These are phyloP conservation scores for Cyberlindnera suaveolens DNA, from an alignment of 805 yeast genomes.

Conservation along the genomic window DNA sequence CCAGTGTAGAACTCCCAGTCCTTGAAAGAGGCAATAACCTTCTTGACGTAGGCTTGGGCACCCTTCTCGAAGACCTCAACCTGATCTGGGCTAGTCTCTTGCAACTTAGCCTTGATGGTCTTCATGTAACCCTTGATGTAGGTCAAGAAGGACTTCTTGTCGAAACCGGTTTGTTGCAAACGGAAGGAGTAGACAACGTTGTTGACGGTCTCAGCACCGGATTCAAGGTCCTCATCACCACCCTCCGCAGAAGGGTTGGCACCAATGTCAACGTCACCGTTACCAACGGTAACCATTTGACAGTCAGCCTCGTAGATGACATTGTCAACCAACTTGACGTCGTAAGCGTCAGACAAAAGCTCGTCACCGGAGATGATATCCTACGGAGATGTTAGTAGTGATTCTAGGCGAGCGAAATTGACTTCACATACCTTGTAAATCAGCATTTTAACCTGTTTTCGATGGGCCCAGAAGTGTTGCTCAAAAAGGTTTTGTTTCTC, in stretches of 20 bases:
- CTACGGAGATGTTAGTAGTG: conserved; percentile 29
- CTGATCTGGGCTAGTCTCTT: conserved; percentile 84
- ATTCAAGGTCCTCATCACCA: conserved; percentile 74
- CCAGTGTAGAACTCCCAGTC: conserved; percentile 99
- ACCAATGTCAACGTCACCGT: conserved; percentile 96
- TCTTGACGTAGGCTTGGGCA: conserved; percentile 93
- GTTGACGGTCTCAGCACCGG: conserved; percentile 87
- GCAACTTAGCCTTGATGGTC: conserved; percentile 83
- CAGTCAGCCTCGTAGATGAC: conserved; percentile 97
- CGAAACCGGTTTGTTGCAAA: conserved; percentile 91
- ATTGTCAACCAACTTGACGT: conserved; percentile 75
- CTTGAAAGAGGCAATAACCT: conserved; percentile 89
- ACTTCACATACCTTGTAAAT: conserved; percentile 6
- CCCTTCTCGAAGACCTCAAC: conserved; percentile 93
- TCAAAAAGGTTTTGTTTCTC: background rate
- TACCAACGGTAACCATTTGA: conserved; percentile 81
- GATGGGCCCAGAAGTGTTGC: too few relatives aligned
- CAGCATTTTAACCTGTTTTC: conserved; percentile 7
- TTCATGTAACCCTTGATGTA: conserved; percentile 99
- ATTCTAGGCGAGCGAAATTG: background rate
- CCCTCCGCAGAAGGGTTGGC: conserved; percentile 99
- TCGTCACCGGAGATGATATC: conserved; percentile 95
- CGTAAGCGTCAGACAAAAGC: conserved; percentile 96
- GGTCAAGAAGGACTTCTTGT: conserved; percentile 94
- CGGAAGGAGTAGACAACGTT: conserved; percentile 98